Conservation (phyloP, 495 filamentous ascomycete genomes). For the Daldinia bambusicola region DNA sequence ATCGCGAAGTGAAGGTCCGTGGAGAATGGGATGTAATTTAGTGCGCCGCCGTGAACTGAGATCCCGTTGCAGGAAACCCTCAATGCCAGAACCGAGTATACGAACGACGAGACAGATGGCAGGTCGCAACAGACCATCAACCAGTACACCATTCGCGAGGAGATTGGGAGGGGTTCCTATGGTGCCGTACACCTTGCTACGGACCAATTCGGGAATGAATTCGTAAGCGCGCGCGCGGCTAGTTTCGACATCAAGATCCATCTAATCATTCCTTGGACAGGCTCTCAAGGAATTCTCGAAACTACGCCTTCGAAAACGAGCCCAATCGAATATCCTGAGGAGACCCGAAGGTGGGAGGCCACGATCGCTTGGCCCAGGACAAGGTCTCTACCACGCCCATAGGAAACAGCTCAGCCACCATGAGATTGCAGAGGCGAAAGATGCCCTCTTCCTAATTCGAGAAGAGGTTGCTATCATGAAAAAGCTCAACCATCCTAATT, state of each 20-base stretch:
- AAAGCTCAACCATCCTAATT: conserved; percentile 92
- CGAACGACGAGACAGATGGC: conserved; percentile 84
- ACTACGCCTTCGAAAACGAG: conserved; percentile 86
- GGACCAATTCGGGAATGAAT: conserved; percentile 93
- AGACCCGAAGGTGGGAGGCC: conserved; percentile 46
- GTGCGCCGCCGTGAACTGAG: conserved; percentile 14
- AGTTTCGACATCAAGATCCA: conserved; percentile 20
- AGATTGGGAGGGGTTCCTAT: conserved; percentile 95
- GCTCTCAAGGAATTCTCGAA: conserved; percentile 99
- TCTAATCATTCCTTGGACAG: conserved; percentile 57
- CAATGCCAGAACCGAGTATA: conserved; percentile 88
- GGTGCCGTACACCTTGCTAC: conserved; percentile 92
- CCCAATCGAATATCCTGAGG: conserved; percentile 89
- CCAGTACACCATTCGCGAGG: conserved; percentile 93
- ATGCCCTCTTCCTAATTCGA: conserved; percentile 87
- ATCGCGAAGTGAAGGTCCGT: conserved; percentile 75
- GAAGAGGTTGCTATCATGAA: conserved; percentile 99
- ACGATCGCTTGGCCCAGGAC: conserved; percentile 57
- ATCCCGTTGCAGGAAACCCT: conserved; percentile 77
- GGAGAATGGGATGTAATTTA: background rate
- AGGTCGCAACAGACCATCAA: conserved; percentile 81
- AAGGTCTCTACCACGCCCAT: conserved; percentile 45
- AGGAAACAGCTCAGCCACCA: conserved; percentile 50
- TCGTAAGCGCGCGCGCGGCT: conserved; percentile 67
- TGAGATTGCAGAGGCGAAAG: conserved; percentile 69